These are phyloP conservation scores for Talaromyces sp. DNA, from an alignment of 2,329 filamentous ascomycete species.

Conservation along the genomic window DNA sequence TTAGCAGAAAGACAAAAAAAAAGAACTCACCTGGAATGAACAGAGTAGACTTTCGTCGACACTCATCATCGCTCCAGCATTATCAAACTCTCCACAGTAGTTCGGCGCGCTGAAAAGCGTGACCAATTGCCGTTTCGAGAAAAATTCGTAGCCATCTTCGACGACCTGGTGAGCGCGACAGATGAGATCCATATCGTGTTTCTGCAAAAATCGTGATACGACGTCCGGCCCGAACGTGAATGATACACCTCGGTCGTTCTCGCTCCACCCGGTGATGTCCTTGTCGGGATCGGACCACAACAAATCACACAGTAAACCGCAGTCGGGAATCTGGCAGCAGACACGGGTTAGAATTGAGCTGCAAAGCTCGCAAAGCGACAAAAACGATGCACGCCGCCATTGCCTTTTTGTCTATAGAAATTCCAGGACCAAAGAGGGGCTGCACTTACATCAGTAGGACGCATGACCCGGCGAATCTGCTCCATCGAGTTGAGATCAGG, in stretches of 20 bases:
- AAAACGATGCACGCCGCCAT: background rate
- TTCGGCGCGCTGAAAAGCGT: slow-evolving; percentile 97
- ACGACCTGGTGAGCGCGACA: slow-evolving; percentile 98
- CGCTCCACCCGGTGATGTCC: slow-evolving; percentile 98
- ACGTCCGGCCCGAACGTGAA: slow-evolving; percentile 98
- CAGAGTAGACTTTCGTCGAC: slow-evolving; percentile 97
- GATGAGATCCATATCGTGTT: slow-evolving; percentile 99
- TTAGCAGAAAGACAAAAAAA: background rate
- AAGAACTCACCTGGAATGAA: slow-evolving; percentile 78
- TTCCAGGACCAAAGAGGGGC: background rate
- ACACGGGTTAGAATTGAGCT: slow-evolving; percentile 36
- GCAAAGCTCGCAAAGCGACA: slow-evolving; percentile 17
- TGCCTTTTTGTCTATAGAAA: slow-evolving; percentile 1
- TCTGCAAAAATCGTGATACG: slow-evolving; percentile 93
- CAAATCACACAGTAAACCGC: slow-evolving; percentile 92
- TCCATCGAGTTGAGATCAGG: slow-evolving; percentile 99
- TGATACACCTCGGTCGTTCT: slow-evolving; percentile 96
- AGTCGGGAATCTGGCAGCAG: slow-evolving; percentile 80
- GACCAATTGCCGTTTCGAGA: slow-evolving; percentile 95
- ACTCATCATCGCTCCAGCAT: slow-evolving; percentile 99
- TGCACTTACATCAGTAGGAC: slow-evolving; percentile 90
- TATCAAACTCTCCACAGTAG: slow-evolving; percentile 99
- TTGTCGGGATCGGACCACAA: slow-evolving; percentile 99
- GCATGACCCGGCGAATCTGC: slow-evolving; percentile 98
- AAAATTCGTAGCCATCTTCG: slow-evolving; percentile 99